phyloP scores from a whole-genome alignment of 371 early-diverging fungal genomes.

The Quaeritorhiza haematococci region DNA sequence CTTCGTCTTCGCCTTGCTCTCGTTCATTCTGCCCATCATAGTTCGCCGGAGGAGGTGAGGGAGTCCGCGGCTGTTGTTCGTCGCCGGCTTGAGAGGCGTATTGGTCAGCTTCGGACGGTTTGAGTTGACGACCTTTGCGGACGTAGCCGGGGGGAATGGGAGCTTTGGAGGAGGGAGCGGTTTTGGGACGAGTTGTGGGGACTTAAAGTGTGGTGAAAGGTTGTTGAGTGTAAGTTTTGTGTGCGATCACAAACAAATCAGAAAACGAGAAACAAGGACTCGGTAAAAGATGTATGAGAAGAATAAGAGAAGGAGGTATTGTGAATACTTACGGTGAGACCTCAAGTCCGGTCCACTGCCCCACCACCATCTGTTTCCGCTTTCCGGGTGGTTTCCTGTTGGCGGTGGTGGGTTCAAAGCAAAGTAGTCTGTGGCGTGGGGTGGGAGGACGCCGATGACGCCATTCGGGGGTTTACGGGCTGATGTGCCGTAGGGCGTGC shows the following conservation, averaged over 20 bases:
- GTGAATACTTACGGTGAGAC: conserved; percentile 29
- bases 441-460: conserved; percentile 26
- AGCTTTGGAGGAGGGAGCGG: conserved; percentile 12
- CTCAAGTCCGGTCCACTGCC: conserved; percentile 31
- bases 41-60: too few species aligned
- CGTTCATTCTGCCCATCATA: too few species aligned
- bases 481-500: conserved; percentile 23
- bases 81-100: too few species aligned
- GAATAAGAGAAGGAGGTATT: too few species aligned
- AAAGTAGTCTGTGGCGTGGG: conserved; percentile 31
- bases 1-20: too few species aligned
- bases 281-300: background rate
- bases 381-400: conserved; percentile 39
- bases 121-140: background rate
- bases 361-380: conserved; percentile 44
- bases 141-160: conserved; percentile 3
- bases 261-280: background rate
- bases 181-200: conserved; percentile 13
- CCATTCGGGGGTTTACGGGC: conserved; percentile 27
- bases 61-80: too few species aligned
- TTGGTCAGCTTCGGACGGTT: too few species aligned
- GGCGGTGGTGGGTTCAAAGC: conserved; percentile 38
- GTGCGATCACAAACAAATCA: too few species aligned
- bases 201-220: too few species aligned
- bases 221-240: too few species aligned